Evolutionary conservation across 2,329 filamentous ascomycete genomes (phyloP), one percentile per base, ranked within the genome.

Genomic region (Penicillium sp.): DNA sequence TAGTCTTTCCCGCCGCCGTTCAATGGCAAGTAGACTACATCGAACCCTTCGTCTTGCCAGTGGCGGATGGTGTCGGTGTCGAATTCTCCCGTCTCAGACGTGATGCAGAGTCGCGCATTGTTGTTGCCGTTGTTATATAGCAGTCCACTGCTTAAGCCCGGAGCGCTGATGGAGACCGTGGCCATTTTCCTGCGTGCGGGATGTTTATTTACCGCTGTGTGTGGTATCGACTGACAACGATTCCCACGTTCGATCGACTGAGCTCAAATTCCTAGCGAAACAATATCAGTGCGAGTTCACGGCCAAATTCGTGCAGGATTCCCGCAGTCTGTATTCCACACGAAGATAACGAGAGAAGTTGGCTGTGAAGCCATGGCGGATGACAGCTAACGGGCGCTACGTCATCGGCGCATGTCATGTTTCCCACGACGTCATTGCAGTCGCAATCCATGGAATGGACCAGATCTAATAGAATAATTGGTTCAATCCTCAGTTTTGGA

Each of bases 31-130:
- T 83, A 83, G 17, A 70, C 64, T 2, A 80, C 72, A 13, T 73
- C 65, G 54, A 82, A 84, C 2, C 80, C 80, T 57, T 84, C 80
- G 26, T 78, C 72, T 19, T 68, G 64, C 77, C 79, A 83, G 39
- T 74, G 71, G 30, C 72, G 66, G 39, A 78, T 59, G 0, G 71
- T 75, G 28, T 74, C 68, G 13, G 68, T 57, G 54, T 82, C 78
- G 52, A 82, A 83, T 16, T 68, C 64, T 2, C 45, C 45, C 1
- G 60, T 61, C 35, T 66, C 63, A 0, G 62, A 54, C 2, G 60
- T 59, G 20, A 66, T 50, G 39, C 62, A 65, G 8, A 66, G 41
- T 2, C 62, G 52, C 3, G 63, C 57, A 31, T 58, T 63, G 23
- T 58, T 54, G 6, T 52, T 47, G 7, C 59, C 58, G 27, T 58